Base-by-base conservation (phyloP, 2,329 filamentous ascomycete genomes). In the Cladosporium sp. region DNA sequence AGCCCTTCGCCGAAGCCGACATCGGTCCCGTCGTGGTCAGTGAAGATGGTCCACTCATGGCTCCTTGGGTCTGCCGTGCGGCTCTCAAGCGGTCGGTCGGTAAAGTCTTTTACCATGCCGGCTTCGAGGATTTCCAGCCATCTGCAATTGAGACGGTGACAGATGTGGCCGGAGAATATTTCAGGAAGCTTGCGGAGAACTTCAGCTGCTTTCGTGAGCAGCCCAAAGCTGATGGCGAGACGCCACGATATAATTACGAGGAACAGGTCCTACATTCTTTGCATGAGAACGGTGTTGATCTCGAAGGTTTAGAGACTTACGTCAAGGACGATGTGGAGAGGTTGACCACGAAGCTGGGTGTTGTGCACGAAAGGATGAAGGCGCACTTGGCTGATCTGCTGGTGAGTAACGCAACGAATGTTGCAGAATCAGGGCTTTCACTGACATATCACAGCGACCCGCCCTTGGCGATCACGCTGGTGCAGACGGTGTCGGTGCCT, bases 101-200 rank as follows among this genome's bases (percentile, higher is more conserved):
- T 59, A 96, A 97, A 74, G 86, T 99, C 47, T 93, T 97, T 68
- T 99, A 97, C 70, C 91, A 96, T 71, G 89, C 92, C 40, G 94
- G 94, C 0, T 99, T 97, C 64, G 94, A 99, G 74, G 94, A 99
- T 71, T 90, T 95, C 63, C 94, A 99, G 71, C 94, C 94, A 14
- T 96, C 92, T 40, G 93, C 94, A 28, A 79, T 99, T 30, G 94
- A 99, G 66, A 84, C 90, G 0, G 85, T 96, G 38, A 96, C 94
- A 0, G 92, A 96, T 66, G 84, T 97, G 55, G 92, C 92, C 0
- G 87, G 87, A 3, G 90, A 95, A 66, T 99, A 93, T 71, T 96
- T 99, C 68, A 82, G 86, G 59, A 96, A 95, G 71, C 80, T 99
- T 9, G 85, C 88, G 15, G 83, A 83, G 60, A 92, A 89, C 0